Evolutionary conservation across 2,329 filamentous ascomycete genomes (phyloP).

Genomic region (Pseudofabraea citricarpa): DNA sequence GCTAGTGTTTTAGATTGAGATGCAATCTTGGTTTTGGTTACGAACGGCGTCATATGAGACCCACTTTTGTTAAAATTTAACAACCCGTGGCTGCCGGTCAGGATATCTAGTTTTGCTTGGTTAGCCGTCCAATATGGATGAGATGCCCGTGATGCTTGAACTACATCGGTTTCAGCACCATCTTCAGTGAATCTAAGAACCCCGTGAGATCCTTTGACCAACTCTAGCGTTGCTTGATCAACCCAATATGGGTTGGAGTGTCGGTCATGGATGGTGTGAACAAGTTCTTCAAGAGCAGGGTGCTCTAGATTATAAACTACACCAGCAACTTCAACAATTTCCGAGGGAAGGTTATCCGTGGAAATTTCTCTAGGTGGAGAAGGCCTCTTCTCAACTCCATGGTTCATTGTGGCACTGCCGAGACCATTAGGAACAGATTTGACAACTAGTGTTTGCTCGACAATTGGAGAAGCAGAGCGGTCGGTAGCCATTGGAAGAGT

Average conservation of each 20-base stretch:
- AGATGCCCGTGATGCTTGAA: background rate
- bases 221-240: conserved; percentile 1
- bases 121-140: background rate
- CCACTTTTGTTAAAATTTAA: background rate
- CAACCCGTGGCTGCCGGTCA: background rate
- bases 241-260: conserved; percentile 4
- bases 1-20: background rate
- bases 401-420: conserved; percentile 7
- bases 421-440: conserved; percentile 4
- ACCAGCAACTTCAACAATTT: conserved; percentile 3
- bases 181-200: background rate
- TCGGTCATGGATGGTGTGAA: background rate
- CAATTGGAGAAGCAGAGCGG: background rate
- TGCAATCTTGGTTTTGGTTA: background rate
- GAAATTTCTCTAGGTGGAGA: background rate
- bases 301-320: conserved; percentile 5
- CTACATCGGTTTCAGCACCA: background rate
- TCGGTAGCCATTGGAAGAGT: background rate
- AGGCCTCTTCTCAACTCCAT: conserved; percentile 1
- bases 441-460: background rate
- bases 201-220: conserved; percentile 3
- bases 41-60: background rate
- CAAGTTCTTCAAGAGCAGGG: conserved; percentile 6
- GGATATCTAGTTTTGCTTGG: background rate
- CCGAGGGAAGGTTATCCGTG: background rate